Conservation (phyloP, 352 stramenopile species). For the Sclerospora graminicola region DNA sequence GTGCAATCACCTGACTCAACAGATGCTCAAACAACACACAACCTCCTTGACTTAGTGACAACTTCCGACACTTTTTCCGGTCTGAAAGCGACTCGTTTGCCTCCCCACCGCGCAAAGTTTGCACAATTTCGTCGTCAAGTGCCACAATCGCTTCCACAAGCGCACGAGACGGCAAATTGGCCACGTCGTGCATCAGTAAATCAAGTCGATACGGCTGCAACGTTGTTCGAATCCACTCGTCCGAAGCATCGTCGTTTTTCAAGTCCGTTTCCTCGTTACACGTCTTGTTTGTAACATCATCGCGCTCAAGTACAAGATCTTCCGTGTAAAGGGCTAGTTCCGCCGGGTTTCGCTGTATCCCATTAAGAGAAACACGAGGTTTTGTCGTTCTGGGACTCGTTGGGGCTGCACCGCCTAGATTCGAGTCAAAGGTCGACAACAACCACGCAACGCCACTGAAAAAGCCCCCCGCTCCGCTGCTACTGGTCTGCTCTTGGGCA, state of each 20-base stretch:
- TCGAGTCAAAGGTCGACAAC: constrained; percentile 53
- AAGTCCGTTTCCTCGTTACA: constrained; percentile 4
- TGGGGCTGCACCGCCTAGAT: constrained; percentile 13
- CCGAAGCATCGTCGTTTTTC: constrained; percentile 32
- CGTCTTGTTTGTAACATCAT: constrained; percentile 8
- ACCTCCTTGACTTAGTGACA: constrained; percentile 35
- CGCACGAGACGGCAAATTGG: constrained; percentile 30
- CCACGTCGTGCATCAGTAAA: constrained; percentile 47
- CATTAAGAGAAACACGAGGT: constrained; percentile 16
- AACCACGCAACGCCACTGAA: constrained; percentile 71
- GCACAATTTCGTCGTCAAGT: constrained; percentile 43
- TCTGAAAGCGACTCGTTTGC: constrained; percentile 4
- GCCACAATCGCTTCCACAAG: constrained; percentile 42
- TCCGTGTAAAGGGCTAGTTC: constrained; percentile 38
- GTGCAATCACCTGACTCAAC: constrained; percentile 29
- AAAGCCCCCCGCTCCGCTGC: constrained; percentile 27
- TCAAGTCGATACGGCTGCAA: constrained; percentile 64
- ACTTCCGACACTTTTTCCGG: constrained; percentile 13
- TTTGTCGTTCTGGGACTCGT: constrained; percentile 8
- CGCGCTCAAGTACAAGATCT: constrained; percentile 34
- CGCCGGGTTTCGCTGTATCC: constrained; percentile 21
- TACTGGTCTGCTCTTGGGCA: constrained; percentile 19
- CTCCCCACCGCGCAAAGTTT: constrained; percentile 20
- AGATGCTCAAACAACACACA: constrained; percentile 67
- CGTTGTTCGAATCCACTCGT: constrained; percentile 46